Conservation (phyloP, 83 land plant genomes). For the Larix sibirica region DNA sequence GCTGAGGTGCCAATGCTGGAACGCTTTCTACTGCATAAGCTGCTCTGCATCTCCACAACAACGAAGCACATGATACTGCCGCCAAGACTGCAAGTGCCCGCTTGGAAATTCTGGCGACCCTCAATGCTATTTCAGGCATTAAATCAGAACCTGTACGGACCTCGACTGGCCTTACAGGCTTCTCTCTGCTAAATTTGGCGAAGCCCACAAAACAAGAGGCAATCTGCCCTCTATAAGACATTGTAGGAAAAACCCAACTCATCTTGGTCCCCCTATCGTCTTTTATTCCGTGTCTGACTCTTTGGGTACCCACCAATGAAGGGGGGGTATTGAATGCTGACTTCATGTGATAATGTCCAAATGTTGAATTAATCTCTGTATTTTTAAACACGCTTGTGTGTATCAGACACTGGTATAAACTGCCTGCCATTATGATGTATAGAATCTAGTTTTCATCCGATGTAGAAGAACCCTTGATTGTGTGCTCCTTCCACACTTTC, state of each 20-base stretch:
- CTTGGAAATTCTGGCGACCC: neutral
- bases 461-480: neutral
- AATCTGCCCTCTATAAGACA: neutral
- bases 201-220: neutral
- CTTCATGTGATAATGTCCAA: neutral
- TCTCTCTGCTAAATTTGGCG: neutral
- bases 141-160: no score
- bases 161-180: neutral
- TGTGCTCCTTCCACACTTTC: neutral
- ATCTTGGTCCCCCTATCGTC: neutral
- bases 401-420: neutral
- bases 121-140: neutral
- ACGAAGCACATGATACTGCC: conserved; percentile 6
- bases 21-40: neutral
- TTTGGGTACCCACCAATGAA: neutral
- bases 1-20: neutral
- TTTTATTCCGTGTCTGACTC: neutral
- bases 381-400: neutral
- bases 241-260: neutral
- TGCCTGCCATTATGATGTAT: neutral
- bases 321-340: neutral
- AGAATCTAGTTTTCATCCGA: neutral
- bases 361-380: no score
- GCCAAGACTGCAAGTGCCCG: conserved; percentile 1
- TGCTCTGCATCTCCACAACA: conserved; percentile 14